Base-by-base conservation (phyloP, 345 rosid species). In the Lepidium africanum region DNA sequence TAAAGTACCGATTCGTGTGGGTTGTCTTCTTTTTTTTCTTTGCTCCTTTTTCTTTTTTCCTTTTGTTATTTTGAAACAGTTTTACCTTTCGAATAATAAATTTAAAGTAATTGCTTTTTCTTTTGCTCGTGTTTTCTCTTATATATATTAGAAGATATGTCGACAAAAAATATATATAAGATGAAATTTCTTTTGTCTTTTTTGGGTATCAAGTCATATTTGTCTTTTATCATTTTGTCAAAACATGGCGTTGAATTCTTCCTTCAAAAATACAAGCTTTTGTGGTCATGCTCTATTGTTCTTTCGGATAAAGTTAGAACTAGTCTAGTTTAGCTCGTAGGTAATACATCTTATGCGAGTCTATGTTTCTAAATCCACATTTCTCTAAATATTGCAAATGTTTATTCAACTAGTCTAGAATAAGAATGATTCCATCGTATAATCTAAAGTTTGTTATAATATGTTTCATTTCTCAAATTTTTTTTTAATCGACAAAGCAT, bases 201-300 rank as follows among this genome's bases (percentile, higher is more conserved):
- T 54, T 47, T 39, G 36, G 46, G 32, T 32, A 70, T 61, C 75
- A 56, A 64, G 25, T 74, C 63, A 35, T 30, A 71, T 55, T 71
- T 71, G 76, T 71, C 76, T 74, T 40, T 74, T 74, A 33, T 12
- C 58, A 45, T 67, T 59, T 73, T 73, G 72, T 59, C 67, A 66
- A 74, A 27, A 53, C 67, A 45, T 47, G 39, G 17, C 57, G 10
- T 32, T 72, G 53, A 48, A 30, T 57, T 57, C 60, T 48, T 51
- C 72, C 49, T 58, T 60, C 53, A 47, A 64, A 55, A 64, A 37
- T 54, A 39, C 32, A 53, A 43, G 16, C 56, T 65, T 73, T 66
- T 59, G 21, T 58, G 14, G 21, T 41, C 40, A 41, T 66, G 21
- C 45, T 15, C 17, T 45, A 53, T 49, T 69, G 14, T 37, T 57